These are phyloP conservation scores for Mycena galericulata DNA, from an alignment of 768 basidiomycete species.

Conservation along the genomic window DNA sequence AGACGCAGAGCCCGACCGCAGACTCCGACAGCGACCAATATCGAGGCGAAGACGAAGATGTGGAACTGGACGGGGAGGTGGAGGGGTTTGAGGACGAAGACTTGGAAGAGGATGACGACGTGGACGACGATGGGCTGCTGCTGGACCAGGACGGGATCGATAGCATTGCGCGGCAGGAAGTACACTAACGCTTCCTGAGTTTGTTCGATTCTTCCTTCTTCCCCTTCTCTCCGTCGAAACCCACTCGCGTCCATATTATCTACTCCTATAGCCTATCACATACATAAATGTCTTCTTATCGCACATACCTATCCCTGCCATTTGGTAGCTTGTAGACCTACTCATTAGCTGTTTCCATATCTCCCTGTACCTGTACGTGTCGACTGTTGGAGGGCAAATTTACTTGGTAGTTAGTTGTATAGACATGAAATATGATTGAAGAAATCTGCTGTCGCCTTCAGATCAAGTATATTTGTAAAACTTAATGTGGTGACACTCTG, in stretches of 20 bases:
- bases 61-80: conserved; percentile 28
- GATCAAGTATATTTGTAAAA: too few relatives aligned
- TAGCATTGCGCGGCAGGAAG: conserved; percentile 35
- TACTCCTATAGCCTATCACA: conserved; percentile 20
- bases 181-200: conserved; percentile 25
- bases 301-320: conserved; percentile 9
- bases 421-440: too few relatives aligned
- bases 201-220: conserved; percentile 15
- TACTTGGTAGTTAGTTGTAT: too few relatives aligned
- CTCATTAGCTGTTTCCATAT: conserved; percentile 13
- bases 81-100: conserved; percentile 32
- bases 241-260: background rate
- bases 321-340: background rate
- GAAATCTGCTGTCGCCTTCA: too few relatives aligned
- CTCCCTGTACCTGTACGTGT: conserved; percentile 22
- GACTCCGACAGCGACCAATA: conserved; percentile 13
- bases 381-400: too few relatives aligned
- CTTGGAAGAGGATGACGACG: conserved; percentile 36
- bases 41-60: conserved; percentile 20
- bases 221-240: background rate
- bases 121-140: conserved; percentile 34
- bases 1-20: conserved; percentile 25
- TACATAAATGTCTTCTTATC: conserved; percentile 5
- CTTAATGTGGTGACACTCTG: too few relatives aligned
- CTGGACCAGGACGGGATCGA: conserved; percentile 37